Conservation (phyloP, 208 protist species). For the Trypanosoma theileri region DNA sequence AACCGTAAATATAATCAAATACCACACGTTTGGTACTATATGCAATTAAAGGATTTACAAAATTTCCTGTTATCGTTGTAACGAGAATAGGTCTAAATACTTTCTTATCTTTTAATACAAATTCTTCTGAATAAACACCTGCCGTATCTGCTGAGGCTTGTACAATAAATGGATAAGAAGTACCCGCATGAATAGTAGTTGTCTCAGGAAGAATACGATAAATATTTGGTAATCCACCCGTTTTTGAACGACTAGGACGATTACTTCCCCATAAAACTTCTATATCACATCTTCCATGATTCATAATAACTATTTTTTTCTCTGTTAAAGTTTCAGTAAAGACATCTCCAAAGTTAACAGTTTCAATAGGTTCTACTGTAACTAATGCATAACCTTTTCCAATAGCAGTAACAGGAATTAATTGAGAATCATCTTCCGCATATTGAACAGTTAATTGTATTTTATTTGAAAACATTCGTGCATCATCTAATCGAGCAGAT, state of each 20-base stretch:
- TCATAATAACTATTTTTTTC: slow-evolving; percentile 73
- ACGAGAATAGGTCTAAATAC: slow-evolving; percentile 81
- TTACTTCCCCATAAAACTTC: slow-evolving; percentile 89
- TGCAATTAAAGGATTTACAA: slow-evolving; percentile 80
- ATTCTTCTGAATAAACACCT: slow-evolving; percentile 71
- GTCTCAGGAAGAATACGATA: slow-evolving; percentile 86
- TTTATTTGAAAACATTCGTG: slow-evolving; percentile 77
- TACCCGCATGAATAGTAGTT: slow-evolving; percentile 59
- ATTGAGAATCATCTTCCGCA: slow-evolving; percentile 33
- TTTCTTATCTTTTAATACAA: slow-evolving; percentile 81
- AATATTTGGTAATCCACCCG: slow-evolving; percentile 57
- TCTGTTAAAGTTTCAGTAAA: slow-evolving; percentile 77
- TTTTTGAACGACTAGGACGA: slow-evolving; percentile 63
- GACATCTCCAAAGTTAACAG: slow-evolving; percentile 88
- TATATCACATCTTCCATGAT: slow-evolving; percentile 87
- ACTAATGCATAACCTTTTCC: slow-evolving; percentile 93
- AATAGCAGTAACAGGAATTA: slow-evolving; percentile 67
- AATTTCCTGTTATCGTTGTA: slow-evolving; percentile 70
- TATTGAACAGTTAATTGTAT: slow-evolving; percentile 69
- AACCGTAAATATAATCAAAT: slow-evolving; percentile 85
- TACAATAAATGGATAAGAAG: slow-evolving; percentile 59
- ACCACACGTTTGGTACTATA: slow-evolving; percentile 73
- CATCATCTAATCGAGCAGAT: slow-evolving; percentile 85
- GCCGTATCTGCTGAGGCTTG: slow-evolving; percentile 47
- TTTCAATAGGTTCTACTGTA: slow-evolving; percentile 32